Conservation (phyloP, 2,329 filamentous ascomycete genomes). For the Peltaster fructicola region DNA sequence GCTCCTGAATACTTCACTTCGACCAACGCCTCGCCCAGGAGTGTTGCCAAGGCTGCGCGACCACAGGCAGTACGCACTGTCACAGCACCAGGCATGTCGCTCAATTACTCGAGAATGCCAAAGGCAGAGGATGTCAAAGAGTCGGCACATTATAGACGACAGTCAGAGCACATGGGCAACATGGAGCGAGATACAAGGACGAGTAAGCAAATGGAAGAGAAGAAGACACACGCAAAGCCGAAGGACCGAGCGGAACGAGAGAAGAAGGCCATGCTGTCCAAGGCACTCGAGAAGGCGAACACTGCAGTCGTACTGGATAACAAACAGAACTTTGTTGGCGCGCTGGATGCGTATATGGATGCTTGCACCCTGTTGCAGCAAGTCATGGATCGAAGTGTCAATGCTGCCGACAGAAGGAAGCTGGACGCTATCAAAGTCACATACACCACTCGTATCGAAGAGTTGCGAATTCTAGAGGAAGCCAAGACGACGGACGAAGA, state of each 20-base stretch:
- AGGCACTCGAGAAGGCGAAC: slow-evolving; percentile 86
- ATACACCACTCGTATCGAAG: slow-evolving; percentile 76
- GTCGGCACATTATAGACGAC: slow-evolving; percentile 2
- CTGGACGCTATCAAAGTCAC: slow-evolving; percentile 83
- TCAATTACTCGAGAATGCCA: slow-evolving; percentile 5
- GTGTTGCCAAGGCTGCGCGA: slow-evolving; percentile 10
- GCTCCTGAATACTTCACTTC: slow-evolving; percentile 16
- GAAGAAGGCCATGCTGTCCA: slow-evolving; percentile 91
- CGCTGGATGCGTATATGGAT: slow-evolving; percentile 76
- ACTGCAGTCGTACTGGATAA: slow-evolving; percentile 91
- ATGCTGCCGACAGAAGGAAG: slow-evolving; percentile 75
- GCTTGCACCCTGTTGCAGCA: slow-evolving; percentile 76
- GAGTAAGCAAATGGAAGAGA: background rate
- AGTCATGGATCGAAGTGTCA: slow-evolving; percentile 69
- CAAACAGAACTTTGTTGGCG: slow-evolving; percentile 83
- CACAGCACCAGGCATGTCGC: slow-evolving; percentile 9
- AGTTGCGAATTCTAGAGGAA: slow-evolving; percentile 55
- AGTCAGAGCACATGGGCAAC: slow-evolving; percentile 3
- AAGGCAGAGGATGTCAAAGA: slow-evolving; percentile 5
- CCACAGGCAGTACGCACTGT: slow-evolving; percentile 11
- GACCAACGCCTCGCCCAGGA: slow-evolving; percentile 11
- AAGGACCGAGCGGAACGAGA: slow-evolving; percentile 29
- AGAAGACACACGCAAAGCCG: slow-evolving; percentile 5
- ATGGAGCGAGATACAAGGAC: slow-evolving; percentile 1
- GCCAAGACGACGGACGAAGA: slow-evolving; percentile 25